A percentile compares a stretch with the other conserved stretches of the same genome.
These are phyloP conservation scores for Capronia coronata DNA, from an alignment of 2,329 filamentous ascomycete species.

Conservation along the genomic window DNA sequence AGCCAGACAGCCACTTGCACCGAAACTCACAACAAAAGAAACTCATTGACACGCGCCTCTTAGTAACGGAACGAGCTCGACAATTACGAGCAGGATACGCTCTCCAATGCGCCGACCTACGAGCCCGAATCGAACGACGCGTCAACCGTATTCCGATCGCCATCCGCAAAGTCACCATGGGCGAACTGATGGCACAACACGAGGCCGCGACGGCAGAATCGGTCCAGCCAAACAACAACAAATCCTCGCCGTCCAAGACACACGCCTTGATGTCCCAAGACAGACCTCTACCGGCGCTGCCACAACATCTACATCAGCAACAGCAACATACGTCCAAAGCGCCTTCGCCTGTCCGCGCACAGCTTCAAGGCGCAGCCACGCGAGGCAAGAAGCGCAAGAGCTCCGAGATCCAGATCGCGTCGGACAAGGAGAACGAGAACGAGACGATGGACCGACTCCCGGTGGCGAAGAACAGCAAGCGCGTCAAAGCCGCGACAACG, in stretches of 20 bases:
- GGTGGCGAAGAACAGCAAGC: conserved; percentile 60
- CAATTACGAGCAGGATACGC: conserved; percentile 85
- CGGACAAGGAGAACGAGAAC: conserved; percentile 84
- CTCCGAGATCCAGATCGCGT: conserved; percentile 28
- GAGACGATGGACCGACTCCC: conserved; percentile 47
- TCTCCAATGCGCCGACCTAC: conserved; percentile 76
- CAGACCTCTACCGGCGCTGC: conserved; percentile 30
- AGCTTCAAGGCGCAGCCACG: conserved; percentile 23
- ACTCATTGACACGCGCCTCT: conserved; percentile 29
- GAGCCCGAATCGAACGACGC: conserved; percentile 82
- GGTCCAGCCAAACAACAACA: conserved; percentile 21
- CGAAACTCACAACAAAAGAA: background rate
- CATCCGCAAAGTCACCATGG: conserved; percentile 73
- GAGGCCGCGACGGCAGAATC: conserved; percentile 36
- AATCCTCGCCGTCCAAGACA: background rate
- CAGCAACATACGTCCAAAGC: conserved; percentile 26
- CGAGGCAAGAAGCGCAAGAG: conserved; percentile 30
- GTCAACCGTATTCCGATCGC: conserved; percentile 82
- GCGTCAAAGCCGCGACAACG: conserved; percentile 34
- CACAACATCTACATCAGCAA: conserved; percentile 25
- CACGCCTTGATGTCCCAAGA: conserved; percentile 27
- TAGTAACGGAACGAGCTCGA: conserved; percentile 80
- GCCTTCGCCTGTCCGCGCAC: conserved; percentile 30
- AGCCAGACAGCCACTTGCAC: background rate
- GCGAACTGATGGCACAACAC: conserved; percentile 53